Evolutionary conservation across 208 protist species (phyloP).

Genomic region (Acanthamoeba sp.): DNA sequence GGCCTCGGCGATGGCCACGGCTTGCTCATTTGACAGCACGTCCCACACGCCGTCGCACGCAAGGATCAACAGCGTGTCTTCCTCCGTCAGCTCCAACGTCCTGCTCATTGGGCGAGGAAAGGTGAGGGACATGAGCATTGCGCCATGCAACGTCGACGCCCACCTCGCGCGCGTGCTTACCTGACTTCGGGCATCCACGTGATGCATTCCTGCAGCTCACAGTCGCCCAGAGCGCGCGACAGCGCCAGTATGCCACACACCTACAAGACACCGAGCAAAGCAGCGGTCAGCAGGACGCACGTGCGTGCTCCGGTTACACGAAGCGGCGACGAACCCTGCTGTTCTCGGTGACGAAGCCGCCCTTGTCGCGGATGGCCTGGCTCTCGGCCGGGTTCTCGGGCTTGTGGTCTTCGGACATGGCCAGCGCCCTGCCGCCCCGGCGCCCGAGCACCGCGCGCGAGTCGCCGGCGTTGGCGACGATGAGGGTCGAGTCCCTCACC

Average conservation of each 20-base stretch:
- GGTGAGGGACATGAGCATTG: background rate
- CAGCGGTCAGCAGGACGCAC: no score
- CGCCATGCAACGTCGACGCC: background rate
- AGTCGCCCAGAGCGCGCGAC: slow-evolving; percentile 63
- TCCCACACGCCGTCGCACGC: slow-evolving; percentile 73
- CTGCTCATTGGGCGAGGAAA: background rate
- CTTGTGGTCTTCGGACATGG: slow-evolving; percentile 62
- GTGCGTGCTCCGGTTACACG: no score
- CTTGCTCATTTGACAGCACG: slow-evolving; percentile 60
- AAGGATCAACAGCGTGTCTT: slow-evolving; percentile 61
- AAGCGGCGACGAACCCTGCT: background rate
- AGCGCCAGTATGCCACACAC: slow-evolving; percentile 49
- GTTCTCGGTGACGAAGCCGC: slow-evolving; percentile 68
- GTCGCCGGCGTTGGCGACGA: slow-evolving; percentile 55
- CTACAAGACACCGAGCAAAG: no score
- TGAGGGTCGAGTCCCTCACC: slow-evolving; percentile 7
- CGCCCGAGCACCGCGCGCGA: slow-evolving; percentile 51
- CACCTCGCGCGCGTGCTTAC: background rate
- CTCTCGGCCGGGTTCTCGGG: slow-evolving; percentile 1
- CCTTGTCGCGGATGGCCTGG: background rate
- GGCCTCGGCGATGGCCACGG: background rate
- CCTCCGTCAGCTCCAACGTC: slow-evolving; percentile 49
- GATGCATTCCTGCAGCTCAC: slow-evolving; percentile 45
- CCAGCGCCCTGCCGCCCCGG: background rate
- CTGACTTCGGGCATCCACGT: slow-evolving; percentile 63